Evolutionary conservation across 768 basidiomycete genomes (phyloP), one percentile per base, ranked within the genome.

Genomic region (Boletus fagicola): DNA sequence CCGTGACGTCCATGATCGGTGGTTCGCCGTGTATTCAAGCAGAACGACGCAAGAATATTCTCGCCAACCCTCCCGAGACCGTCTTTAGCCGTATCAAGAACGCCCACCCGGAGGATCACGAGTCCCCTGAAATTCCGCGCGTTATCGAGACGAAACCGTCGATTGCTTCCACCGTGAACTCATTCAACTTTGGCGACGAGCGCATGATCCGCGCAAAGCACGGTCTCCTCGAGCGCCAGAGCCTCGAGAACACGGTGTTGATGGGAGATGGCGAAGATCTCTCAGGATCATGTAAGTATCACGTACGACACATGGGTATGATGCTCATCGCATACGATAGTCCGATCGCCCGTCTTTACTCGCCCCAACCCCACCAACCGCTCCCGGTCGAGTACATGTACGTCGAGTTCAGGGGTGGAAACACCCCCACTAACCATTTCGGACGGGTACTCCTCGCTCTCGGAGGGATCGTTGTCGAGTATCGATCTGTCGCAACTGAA

Each of bases 381-480:
- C 26, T 85, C 88, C 20, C 81, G 86, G 35, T 89, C 87, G 0
- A 87, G 84, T 57, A 88, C 87, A 0, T 85, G 81, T 63, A 87
- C 86, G 0, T 80, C 77, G 0, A 85, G 82, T 66, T 87, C 87
- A 13, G 88, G 86, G 38, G 76, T 72, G 13, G 87, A 88, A 12
- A 90, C 89, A 0, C 87, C 88, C 6, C 87, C 89, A 0, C 77
- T 90, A 4, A 87, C 86, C 1, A 68, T 78, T 5, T 88, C 84
- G 0, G 88, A 90, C 57, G 83, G 83, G 3, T 86, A 86, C 1
- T 88, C 84, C 2, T 73, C 80, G 0, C 72, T 84, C 47, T 87
- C 85, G 0, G 87, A 83, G 5, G 86, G 85, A 33, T 92, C 90
- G 0, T 83, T 87, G 68, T 90, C 87, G 0, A 90, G 89, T 72